These are phyloP conservation scores for Chlorella variabilis DNA, from an alignment of 163 green algal genomes.

Conservation along the genomic window DNA sequence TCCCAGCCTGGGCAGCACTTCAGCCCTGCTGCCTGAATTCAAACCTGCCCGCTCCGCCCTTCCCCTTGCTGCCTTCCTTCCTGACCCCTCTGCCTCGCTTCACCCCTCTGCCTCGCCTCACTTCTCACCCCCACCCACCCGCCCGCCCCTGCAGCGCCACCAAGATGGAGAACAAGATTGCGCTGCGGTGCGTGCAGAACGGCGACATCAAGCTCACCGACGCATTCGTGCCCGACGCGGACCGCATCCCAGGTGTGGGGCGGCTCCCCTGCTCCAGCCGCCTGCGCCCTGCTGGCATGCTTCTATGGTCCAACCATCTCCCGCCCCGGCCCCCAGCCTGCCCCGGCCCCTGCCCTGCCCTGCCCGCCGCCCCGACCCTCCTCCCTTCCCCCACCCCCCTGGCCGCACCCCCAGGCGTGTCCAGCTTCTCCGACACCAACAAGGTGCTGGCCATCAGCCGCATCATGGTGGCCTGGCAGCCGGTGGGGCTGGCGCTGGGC, in stretches of 20 bases:
- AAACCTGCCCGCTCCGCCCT: too few species aligned
- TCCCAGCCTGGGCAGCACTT: too few species aligned
- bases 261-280: not conserved
- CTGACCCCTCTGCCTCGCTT: not conserved
- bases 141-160: not conserved
- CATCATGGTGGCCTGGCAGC: constrained; percentile 97
- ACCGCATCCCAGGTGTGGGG: constrained; percentile 68
- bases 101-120: too few species aligned
- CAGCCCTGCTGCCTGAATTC: too few species aligned
- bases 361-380: not conserved
- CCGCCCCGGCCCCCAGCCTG: not conserved
- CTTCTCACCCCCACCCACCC: not conserved
- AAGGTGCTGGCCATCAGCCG: constrained; percentile 85
- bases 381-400: not conserved
- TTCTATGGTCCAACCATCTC: too few species aligned
- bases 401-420: constrained; percentile 62
- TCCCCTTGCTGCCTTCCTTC: not conserved
- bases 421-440: constrained; percentile 81
- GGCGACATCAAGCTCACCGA: constrained; percentile 86
- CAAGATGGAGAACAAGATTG: constrained; percentile 96
- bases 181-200: constrained; percentile 96
- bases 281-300: not conserved
- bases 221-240: constrained; percentile 88
- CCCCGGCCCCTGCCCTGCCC: not conserved
- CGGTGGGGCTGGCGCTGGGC: constrained; percentile 79